A percentile compares a stretch with the other conserved stretches of the same genome.
These are phyloP conservation scores for Aspergillus tamarii DNA, from an alignment of 2,329 filamentous ascomycete genomes.

Conservation along the genomic window DNA sequence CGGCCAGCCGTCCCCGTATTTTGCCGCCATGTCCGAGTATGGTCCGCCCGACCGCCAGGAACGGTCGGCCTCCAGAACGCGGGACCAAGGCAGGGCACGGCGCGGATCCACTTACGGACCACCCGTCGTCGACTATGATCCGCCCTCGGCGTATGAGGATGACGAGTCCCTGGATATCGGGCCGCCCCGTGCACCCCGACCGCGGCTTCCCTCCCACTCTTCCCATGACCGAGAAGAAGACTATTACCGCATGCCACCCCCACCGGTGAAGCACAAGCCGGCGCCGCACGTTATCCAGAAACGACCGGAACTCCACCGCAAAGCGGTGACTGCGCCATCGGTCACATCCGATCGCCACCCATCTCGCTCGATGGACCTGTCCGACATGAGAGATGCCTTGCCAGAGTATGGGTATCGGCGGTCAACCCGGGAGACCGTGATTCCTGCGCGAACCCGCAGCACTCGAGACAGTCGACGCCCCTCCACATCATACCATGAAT, in stretches of 20 bases:
- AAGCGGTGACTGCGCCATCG: conserved; percentile 34
- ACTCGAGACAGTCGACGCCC: conserved; percentile 29
- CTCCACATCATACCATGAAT: conserved; percentile 37
- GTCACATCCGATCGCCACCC: conserved; percentile 34
- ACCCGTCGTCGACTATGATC: conserved; percentile 37
- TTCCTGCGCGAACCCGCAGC: conserved; percentile 40
- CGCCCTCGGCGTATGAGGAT: conserved; percentile 35
- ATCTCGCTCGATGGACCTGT: conserved; percentile 39
- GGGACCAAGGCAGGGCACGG: conserved; percentile 35
- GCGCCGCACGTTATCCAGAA: conserved; percentile 41
- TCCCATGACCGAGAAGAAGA: conserved; percentile 42
- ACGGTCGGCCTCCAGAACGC: conserved; percentile 38
- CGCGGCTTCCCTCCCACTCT: conserved; percentile 33
- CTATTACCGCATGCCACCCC: conserved; percentile 48
- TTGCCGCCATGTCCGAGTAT: conserved; percentile 31
- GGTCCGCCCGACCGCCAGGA: conserved; percentile 35
- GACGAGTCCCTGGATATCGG: conserved; percentile 32
- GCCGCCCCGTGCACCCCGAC: conserved; percentile 33
- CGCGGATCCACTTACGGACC: conserved; percentile 40
- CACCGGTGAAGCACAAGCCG: conserved; percentile 34
- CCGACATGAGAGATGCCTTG: conserved; percentile 36
- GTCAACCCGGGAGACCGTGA: conserved; percentile 33
- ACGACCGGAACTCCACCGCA: conserved; percentile 36
- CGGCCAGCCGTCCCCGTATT: conserved; percentile 31
- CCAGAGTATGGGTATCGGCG: conserved; percentile 36